phyloP scores from a whole-genome alignment of 257 asterid species.

The Asclepias syriaca region DNA sequence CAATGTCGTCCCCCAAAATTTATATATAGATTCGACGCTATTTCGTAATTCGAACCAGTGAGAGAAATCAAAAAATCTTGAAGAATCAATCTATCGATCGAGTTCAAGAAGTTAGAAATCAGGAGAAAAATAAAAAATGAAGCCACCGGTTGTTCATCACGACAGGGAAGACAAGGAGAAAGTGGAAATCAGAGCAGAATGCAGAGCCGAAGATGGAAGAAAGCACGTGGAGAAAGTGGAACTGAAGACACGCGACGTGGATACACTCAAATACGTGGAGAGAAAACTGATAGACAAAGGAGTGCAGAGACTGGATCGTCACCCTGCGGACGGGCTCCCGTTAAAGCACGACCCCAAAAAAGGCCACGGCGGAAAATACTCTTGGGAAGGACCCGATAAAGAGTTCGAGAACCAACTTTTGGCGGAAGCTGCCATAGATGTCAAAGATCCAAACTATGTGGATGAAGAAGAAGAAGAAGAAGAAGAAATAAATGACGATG shows the following conservation, averaged over 20 bases:
- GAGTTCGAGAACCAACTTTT: conserved; percentile 36
- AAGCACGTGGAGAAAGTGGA: conserved; percentile 49
- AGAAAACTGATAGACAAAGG: conserved; percentile 47
- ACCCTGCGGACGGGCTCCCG: conserved; percentile 71
- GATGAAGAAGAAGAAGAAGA: conserved; percentile 5
- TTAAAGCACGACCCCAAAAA: conserved; percentile 64
- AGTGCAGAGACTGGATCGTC: conserved; percentile 58
- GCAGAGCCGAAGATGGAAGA: conserved; percentile 44
- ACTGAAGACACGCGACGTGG: conserved; percentile 32
- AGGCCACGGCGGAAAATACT: conserved; percentile 73
- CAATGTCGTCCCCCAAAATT: conserved; percentile 13
- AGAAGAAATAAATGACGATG: neutral
- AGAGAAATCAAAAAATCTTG: neutral
- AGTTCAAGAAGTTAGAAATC: neutral
- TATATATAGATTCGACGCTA: neutral
- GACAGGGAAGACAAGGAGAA: conserved; percentile 29
- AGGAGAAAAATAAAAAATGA: conserved; percentile 25
- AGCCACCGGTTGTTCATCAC: conserved; percentile 36
- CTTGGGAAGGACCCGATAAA: conserved; percentile 68
- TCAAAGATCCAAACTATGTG: conserved; percentile 56
- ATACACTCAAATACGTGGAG: conserved; percentile 43
- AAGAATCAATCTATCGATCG: neutral
- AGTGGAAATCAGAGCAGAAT: conserved; percentile 35
- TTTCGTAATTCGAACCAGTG: neutral
- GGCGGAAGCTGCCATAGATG: conserved; percentile 42